Evolutionary conservation across 108 stramenopile species (phyloP), one percentile per base, ranked within the genome.

Genomic region (Cylindrotheca closterium): DNA sequence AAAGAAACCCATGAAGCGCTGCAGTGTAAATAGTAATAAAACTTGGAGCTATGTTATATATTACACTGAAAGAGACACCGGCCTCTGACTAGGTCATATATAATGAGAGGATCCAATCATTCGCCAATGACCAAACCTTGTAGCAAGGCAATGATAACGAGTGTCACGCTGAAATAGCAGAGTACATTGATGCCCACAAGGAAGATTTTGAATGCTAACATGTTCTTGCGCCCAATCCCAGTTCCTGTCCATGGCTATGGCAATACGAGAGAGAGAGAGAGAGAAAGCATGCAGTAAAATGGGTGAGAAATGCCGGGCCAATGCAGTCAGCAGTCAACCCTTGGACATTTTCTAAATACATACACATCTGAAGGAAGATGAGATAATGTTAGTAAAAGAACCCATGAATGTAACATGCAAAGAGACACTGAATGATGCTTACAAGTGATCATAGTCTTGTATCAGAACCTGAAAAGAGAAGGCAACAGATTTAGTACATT

Each of bases 181-280:
- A 95, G 72, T 49, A 93, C 61, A 62, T 95, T 92, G 63, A 95
- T 83, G 45, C 79, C 78, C 21, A 91, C 79, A 8, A 93, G 87
- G 58, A 93, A 93, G 2, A 78, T 46, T 75, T 88, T 88, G 70
- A 93, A 93, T 30, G 81, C 78, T n/a, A 68, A 47, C 81, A 90
- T 86, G 59, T 93, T 93, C 47, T 77, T 75, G 53, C 67, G 59
- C 23, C 92, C 92, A 63, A 93, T 87, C 0, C 77, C 85, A 21
- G 91, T 92, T 32, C 91, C 91, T 25, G 91, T 86, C 91, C 91
- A 92, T 1, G 91, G 91, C 75, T 86, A 89, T 68, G n/a, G n/a
- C n/a, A n/a, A n/a, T n/a, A n/a, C 72, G 65, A 30, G 30, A 5
- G 33, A n/a, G 22, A 19, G 23, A 25, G 30, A 54, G 27, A 29